phyloP scores from a whole-genome alignment of 2,329 filamentous ascomycete genomes.

The Karstenula rhodostoma region DNA sequence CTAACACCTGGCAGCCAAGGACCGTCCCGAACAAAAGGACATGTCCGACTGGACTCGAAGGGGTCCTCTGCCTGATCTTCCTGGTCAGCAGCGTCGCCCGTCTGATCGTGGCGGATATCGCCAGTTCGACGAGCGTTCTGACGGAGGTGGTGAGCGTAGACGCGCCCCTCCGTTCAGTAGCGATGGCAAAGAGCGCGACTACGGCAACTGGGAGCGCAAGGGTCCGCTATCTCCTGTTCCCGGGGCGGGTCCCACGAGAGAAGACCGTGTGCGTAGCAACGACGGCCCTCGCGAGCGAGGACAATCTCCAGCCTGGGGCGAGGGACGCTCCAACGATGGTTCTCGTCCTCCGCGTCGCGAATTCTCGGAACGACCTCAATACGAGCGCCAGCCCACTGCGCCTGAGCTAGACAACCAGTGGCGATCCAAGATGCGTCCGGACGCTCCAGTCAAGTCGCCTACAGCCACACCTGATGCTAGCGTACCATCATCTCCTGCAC shows the following conservation, averaged over 20 bases:
- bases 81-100: slow-evolving; percentile 64
- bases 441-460: slow-evolving; percentile 69
- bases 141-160: slow-evolving; percentile 66
- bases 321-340: slow-evolving; percentile 73
- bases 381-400: slow-evolving; percentile 79
- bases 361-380: slow-evolving; percentile 71
- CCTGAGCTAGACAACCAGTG: slow-evolving; percentile 94
- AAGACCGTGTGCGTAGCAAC: slow-evolving; percentile 66
- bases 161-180: slow-evolving; percentile 69
- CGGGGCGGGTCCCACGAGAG: slow-evolving; percentile 55
- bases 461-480: slow-evolving; percentile 76
- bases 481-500: slow-evolving; percentile 77
- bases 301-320: slow-evolving; percentile 77
- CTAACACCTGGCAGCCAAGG: slow-evolving; percentile 72
- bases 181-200: slow-evolving; percentile 81
- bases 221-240: slow-evolving; percentile 82
- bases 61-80: slow-evolving; percentile 82
- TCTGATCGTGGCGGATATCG: slow-evolving; percentile 58
- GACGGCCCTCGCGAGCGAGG: slow-evolving; percentile 54
- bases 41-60: slow-evolving; percentile 92
- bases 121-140: slow-evolving; percentile 62
- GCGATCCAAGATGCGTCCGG: slow-evolving; percentile 91
- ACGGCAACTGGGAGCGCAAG: slow-evolving; percentile 93
- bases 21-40: slow-evolving; percentile 81
- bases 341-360: slow-evolving; percentile 81